phyloP scores from a whole-genome alignment of 345 rosid species.

The Turnera subulata region DNA sequence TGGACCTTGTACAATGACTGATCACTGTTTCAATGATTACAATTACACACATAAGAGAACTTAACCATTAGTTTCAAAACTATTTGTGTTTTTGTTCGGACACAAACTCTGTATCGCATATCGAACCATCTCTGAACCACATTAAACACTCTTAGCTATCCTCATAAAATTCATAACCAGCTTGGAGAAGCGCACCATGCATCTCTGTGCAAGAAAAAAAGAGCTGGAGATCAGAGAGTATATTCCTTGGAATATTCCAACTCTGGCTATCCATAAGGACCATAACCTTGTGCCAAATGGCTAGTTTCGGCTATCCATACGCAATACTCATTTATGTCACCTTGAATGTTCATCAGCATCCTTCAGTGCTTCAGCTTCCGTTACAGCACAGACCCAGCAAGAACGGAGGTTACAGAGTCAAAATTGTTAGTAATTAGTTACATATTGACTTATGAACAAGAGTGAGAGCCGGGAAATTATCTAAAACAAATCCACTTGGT shows the following conservation, averaged over 20 bases:
- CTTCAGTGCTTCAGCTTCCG: neutral
- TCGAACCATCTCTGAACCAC: neutral
- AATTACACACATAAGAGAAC: no score
- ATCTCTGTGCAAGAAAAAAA: neutral
- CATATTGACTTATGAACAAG: no score
- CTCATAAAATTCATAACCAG: neutral
- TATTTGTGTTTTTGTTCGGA: neutral
- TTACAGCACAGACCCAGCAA: no score
- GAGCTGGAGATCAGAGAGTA: neutral
- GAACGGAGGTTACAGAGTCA: no score
- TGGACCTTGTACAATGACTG: no score
- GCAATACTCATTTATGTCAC: neutral
- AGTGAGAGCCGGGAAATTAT: no score
- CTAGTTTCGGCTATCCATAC: neutral
- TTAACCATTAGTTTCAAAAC: no score
- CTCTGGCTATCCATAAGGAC: neutral
- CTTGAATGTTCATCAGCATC: neutral
- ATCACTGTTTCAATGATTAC: no score
- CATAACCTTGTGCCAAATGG: neutral
- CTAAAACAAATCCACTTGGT: no score
- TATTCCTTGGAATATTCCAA: neutral
- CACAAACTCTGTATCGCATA: neutral
- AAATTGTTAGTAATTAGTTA: no score
- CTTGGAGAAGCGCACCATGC: conserved; percentile 7
- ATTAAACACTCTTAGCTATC: no score